A percentile compares a stretch with the other conserved stretches of the same genome.
Evolutionary conservation across 2,329 filamentous ascomycete species (phyloP).

Genomic region (Pseudogymnoascus sp.): DNA sequence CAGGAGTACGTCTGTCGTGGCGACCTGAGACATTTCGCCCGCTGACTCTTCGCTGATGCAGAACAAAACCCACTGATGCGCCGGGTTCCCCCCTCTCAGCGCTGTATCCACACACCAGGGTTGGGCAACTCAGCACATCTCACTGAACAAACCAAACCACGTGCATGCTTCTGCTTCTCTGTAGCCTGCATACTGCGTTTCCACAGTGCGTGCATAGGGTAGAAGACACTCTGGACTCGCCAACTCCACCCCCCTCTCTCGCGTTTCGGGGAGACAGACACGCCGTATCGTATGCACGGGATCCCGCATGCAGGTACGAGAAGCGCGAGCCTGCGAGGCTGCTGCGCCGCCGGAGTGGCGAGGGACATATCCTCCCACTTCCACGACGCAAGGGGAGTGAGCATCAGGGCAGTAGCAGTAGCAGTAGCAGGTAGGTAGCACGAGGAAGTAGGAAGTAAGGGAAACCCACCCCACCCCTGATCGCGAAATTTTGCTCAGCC

Average conservation of each 20-base stretch:
- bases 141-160: neutral
- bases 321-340: neutral
- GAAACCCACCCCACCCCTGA: neutral
- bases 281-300: neutral
- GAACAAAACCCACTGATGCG: neutral
- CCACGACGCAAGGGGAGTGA: neutral
- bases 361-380: neutral
- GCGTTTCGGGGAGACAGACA: too few relatives aligned
- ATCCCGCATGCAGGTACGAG: slow-evolving; percentile 6
- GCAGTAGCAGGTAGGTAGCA: neutral
- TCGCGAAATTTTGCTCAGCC: neutral
- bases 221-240: neutral
- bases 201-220: neutral
- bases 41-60: neutral
- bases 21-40: neutral
- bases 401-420: neutral
- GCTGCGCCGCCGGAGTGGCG: neutral
- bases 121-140: neutral
- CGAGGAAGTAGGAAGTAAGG: neutral
- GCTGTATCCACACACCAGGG: neutral
- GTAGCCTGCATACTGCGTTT: neutral
- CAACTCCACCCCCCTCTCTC: neutral
- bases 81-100: neutral
- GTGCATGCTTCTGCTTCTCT: neutral
- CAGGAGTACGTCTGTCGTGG: neutral